Percentiles rank a stretch among this genome's conserved stretches.
Evolutionary conservation across 1,284 basidiomycete species (phyloP).

Genomic region (Pterulicium gracile): DNA sequence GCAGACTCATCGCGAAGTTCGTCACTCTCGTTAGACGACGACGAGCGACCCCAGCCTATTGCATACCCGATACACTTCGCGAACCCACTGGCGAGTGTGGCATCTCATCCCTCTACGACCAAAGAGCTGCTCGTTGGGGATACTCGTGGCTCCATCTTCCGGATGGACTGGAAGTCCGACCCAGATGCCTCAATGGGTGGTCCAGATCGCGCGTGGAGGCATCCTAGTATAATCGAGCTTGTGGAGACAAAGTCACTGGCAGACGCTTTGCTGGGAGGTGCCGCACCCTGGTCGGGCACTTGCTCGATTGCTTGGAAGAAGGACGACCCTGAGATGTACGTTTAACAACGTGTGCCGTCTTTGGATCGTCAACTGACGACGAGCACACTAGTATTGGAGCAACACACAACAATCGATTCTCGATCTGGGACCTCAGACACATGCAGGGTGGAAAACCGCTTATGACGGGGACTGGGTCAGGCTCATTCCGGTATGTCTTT

Average conservation of each 20-base stretch:
- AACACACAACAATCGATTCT: constrained; percentile 55
- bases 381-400: constrained; percentile 49
- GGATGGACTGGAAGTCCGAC: constrained; percentile 71
- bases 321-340: constrained; percentile 60
- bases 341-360: constrained; percentile 7
- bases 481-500: constrained; percentile 24
- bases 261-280: constrained; percentile 33
- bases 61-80: constrained; percentile 65
- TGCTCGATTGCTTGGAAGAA: constrained; percentile 59
- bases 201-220: constrained; percentile 37
- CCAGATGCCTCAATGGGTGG: constrained; percentile 23
- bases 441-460: constrained; percentile 63
- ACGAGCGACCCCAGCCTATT: constrained; percentile 50
- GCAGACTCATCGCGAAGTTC: constrained; percentile 20
- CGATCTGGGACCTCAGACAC: constrained; percentile 64
- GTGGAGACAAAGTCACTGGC: constrained; percentile 56
- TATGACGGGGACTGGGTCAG: constrained; percentile 61
- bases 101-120: constrained; percentile 59
- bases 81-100: constrained; percentile 55
- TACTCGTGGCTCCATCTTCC: constrained; percentile 55
- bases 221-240: constrained; percentile 57
- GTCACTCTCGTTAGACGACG: constrained; percentile 12
- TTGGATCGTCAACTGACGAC: constrained; percentile 10
- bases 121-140: constrained; percentile 72
- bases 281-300: constrained; percentile 28